Percentiles rank a stretch among this genome's conserved stretches.
Evolutionary conservation across 345 rosid genomes (phyloP).

Genomic region (Schrenkiella parvula): DNA sequence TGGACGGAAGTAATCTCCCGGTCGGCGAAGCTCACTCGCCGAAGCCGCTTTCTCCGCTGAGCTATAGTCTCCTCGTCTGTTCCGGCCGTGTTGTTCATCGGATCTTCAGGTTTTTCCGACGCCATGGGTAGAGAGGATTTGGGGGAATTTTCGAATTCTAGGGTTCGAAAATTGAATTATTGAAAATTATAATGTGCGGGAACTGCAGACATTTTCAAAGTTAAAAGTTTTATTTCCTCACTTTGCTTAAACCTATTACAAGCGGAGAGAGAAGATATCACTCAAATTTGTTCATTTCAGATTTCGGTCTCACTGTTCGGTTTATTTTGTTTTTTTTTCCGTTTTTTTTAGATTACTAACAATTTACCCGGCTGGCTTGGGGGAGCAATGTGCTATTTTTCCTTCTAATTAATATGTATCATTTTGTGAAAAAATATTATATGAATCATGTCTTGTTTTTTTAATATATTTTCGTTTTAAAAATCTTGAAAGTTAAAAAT

Average conservation of each 20-base stretch:
- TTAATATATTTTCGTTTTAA: too few species aligned
- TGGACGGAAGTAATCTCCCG: constrained; percentile 87
- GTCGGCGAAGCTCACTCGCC: constrained; percentile 98
- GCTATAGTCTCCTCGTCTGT: constrained; percentile 78
- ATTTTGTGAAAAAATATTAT: too few species aligned
- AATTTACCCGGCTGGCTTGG: too few species aligned
- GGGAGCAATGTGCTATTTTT: too few species aligned
- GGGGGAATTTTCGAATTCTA: constrained; percentile 21
- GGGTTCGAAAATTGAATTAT: constrained; percentile 34
- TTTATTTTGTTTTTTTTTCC: too few species aligned
- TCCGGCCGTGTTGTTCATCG: constrained; percentile 42
- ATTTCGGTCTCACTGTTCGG: too few species aligned
- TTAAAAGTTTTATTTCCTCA: background rate
- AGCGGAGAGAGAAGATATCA: too few species aligned
- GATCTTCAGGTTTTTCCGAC: constrained; percentile 45
- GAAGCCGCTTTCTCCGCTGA: constrained; percentile 54
- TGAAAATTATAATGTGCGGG: constrained; percentile 24
- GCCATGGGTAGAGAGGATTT: constrained; percentile 37
- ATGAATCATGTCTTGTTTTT: too few species aligned
- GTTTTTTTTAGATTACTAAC: too few species aligned
- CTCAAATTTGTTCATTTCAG: too few species aligned
- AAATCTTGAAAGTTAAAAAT: too few species aligned
- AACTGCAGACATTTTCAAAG: constrained; percentile 1
- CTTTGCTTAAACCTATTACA: background rate
- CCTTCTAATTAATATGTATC: too few species aligned